Evolutionary conservation across 2,329 filamentous ascomycete genomes (phyloP).

Genomic region (Plenodomus lindquistii): DNA sequence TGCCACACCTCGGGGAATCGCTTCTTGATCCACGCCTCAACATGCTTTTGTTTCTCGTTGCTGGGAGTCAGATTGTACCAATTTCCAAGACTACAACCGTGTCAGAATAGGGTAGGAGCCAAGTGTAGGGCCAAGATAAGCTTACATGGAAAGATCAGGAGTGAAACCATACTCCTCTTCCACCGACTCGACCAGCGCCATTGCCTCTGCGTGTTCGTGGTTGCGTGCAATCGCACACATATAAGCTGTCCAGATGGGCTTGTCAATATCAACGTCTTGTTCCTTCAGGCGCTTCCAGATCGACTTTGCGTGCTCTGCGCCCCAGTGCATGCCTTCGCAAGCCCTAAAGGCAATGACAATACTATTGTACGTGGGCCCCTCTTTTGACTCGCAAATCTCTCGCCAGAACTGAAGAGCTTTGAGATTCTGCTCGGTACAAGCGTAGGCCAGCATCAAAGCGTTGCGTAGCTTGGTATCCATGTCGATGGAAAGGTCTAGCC

Average conservation of each 20-base stretch:
- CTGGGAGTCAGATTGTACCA: slow-evolving; percentile 75
- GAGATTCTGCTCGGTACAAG: slow-evolving; percentile 66
- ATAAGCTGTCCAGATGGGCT: slow-evolving; percentile 75
- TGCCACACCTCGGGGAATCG: slow-evolving; percentile 72
- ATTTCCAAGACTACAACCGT: slow-evolving; percentile 64
- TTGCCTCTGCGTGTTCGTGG: slow-evolving; percentile 69
- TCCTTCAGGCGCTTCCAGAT: slow-evolving; percentile 72
- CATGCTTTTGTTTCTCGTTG: slow-evolving; percentile 66
- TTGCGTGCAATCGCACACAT: slow-evolving; percentile 75
- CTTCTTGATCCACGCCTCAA: slow-evolving; percentile 74
- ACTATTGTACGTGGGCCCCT: slow-evolving; percentile 82
- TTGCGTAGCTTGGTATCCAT: slow-evolving; percentile 78
- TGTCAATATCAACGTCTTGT: slow-evolving; percentile 79
- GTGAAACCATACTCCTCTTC: slow-evolving; percentile 66
- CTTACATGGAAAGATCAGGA: slow-evolving; percentile 74
- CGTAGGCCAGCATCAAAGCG: slow-evolving; percentile 84
- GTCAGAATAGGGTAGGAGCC: slow-evolving; percentile 9
- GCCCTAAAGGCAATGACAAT: slow-evolving; percentile 80
- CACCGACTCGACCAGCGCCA: slow-evolving; percentile 68
- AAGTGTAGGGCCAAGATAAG: slow-evolving; percentile 22
- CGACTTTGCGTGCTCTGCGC: slow-evolving; percentile 52
- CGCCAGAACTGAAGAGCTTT: slow-evolving; percentile 80
- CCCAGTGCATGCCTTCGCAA: slow-evolving; percentile 65
- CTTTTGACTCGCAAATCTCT: slow-evolving; percentile 78
- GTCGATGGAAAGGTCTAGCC: slow-evolving; percentile 83